Percentiles rank a stretch among this genome's conserved stretches.
Conservation (phyloP, 805 yeast genomes). For the Myxozyma nipponensis region DNA sequence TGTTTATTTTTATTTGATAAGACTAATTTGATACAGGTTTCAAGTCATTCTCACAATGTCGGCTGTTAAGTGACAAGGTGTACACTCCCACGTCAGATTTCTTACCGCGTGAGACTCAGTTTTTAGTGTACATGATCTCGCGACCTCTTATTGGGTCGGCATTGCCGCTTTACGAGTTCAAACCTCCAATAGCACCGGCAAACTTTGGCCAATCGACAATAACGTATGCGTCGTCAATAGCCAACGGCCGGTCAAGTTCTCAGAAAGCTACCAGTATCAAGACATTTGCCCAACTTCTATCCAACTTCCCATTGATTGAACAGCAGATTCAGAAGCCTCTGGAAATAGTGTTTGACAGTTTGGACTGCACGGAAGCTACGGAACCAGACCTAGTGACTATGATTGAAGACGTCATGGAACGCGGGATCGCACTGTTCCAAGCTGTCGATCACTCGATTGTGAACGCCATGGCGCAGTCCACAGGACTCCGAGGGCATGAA, state of each 20-base stretch:
- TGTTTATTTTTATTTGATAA: neutral
- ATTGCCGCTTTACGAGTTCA: conserved; percentile 14
- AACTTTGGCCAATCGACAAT: conserved; percentile 30
- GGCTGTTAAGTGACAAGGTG: conserved; percentile 55
- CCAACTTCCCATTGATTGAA: conserved; percentile 42
- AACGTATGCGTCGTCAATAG: conserved; percentile 35
- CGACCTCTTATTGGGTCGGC: conserved; percentile 27
- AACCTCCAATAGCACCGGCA: neutral
- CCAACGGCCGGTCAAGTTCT: conserved; percentile 1
- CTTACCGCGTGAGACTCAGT: conserved; percentile 16
- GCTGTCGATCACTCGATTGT: conserved; percentile 33
- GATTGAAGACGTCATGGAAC: conserved; percentile 35
- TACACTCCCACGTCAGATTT: conserved; percentile 44
- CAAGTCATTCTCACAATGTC: conserved; percentile 42
- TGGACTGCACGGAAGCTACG: conserved; percentile 37
- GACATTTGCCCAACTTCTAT: conserved; percentile 41
- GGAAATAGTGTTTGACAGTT: conserved; percentile 40
- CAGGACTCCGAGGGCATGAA: conserved; percentile 34
- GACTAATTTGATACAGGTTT: conserved; percentile 10
- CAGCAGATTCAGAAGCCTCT: conserved; percentile 42
- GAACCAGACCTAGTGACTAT: conserved; percentile 34
- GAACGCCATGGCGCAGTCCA: conserved; percentile 30
- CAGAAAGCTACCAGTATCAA: conserved; percentile 12
- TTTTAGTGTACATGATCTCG: conserved; percentile 23
- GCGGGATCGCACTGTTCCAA: conserved; percentile 39